Conservation (phyloP, 805 yeast species). For the Diddensiella transvaalensis region DNA sequence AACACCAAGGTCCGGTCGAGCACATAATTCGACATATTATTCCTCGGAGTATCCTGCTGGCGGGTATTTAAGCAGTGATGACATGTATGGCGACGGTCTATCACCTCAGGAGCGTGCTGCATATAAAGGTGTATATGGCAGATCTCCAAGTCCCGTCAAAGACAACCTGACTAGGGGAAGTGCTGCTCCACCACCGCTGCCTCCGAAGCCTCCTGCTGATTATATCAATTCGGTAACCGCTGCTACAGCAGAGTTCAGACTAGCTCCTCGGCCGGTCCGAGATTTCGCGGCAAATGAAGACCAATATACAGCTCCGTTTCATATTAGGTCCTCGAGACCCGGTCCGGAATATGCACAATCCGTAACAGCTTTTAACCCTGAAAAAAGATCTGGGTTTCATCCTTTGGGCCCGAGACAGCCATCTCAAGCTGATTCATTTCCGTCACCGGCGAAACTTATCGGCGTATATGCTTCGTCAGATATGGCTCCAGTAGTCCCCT, state of each 20-base stretch:
- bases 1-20: no score
- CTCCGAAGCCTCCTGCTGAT: constrained; percentile 24
- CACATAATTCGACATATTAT: no score
- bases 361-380: constrained; percentile 11
- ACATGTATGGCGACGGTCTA: no score
- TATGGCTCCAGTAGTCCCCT: constrained; percentile 2
- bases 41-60: no score
- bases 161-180: not conserved
- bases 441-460: not conserved
- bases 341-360: constrained; percentile 4
- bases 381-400: constrained; percentile 17
- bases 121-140: not conserved
- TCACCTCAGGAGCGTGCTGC: not conserved
- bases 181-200: constrained; percentile 19
- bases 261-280: not conserved
- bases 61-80: no score
- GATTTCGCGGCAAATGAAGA: not conserved
- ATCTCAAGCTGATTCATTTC: not conserved
- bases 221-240: constrained; percentile 12
- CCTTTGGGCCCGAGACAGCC: constrained; percentile 21
- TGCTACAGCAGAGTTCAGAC: constrained; percentile 18
- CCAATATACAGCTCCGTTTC: not conserved
- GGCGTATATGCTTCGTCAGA: constrained; percentile 6
- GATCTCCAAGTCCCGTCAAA: not conserved
- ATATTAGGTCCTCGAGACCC: not conserved